Evolutionary conservation across 2,329 filamentous ascomycete genomes (phyloP).

Genomic region (Cordyceps cicadae): DNA sequence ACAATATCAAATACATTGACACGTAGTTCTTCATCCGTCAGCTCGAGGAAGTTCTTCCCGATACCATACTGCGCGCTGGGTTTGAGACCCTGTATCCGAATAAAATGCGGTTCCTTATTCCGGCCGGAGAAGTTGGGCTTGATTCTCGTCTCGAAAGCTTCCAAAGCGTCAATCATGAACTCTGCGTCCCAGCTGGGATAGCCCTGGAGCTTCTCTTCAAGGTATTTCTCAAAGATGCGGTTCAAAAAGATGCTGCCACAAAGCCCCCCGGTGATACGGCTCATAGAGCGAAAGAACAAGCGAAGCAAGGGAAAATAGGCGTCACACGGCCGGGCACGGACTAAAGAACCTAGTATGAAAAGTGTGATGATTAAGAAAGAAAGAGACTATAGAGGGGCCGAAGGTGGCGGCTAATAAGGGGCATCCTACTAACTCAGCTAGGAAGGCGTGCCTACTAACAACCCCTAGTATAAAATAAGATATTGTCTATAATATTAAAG

Average conservation of each 20-base stretch:
- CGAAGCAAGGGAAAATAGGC: too few relatives aligned
- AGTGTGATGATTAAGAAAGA: too few relatives aligned
- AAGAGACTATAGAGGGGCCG: too few relatives aligned
- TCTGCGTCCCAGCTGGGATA: not conserved
- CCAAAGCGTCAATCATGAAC: not conserved
- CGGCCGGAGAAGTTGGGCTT: slow-evolving; percentile 1
- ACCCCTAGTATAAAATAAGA: too few relatives aligned
- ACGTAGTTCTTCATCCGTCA: not conserved
- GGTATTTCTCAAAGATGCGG: slow-evolving; percentile 2
- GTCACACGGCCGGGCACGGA: too few relatives aligned
- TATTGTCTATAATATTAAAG: too few relatives aligned
- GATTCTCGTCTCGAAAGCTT: not conserved
- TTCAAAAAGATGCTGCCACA: slow-evolving; percentile 1
- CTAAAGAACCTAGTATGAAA: too few relatives aligned
- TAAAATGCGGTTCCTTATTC: not conserved
- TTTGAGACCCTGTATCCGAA: not conserved
- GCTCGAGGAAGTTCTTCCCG: not conserved
- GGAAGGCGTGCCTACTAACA: too few relatives aligned
- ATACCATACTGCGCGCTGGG: not conserved
- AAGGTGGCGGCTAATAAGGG: too few relatives aligned
- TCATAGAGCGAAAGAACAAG: too few relatives aligned
- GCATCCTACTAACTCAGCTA: too few relatives aligned
- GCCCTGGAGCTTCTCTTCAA: not conserved
- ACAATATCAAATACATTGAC: slow-evolving; percentile 3
- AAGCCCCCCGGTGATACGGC: not conserved